Evolutionary conservation across 345 rosid genomes (phyloP), one percentile per base, ranked within the genome.

Genomic region (Aquilaria yunnanensis): DNA sequence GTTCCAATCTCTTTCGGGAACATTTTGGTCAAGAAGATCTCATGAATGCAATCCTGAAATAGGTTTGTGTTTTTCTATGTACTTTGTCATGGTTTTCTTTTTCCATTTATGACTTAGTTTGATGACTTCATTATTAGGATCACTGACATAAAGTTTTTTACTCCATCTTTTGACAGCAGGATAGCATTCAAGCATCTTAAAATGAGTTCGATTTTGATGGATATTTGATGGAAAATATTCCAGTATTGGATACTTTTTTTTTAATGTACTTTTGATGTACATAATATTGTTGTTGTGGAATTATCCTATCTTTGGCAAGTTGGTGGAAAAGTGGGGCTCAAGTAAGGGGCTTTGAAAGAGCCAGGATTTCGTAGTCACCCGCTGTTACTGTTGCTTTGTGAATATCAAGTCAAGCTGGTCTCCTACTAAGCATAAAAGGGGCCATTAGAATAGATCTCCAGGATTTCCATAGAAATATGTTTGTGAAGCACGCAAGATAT

Each of bases 1-100:
- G 78, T 29, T 16, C 74, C 63, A 66, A 37, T 57, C 68, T 83
- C 67, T 86, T 80, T 59, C 66, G 76, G 2, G 91, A 86, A 14
- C 89, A 77, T 54, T 85, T 77, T 47, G 77, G 74, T 68, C 89
- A 90, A 76, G 99, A 88, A 37, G 97, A 88, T 79, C 96, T 94
- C 75, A 86, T 86, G 96, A 85, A 80, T 54, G 89, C 85, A 33
- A 78, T 94, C 69, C 85, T 90, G 71, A 85, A 82, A 75, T 95
- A 86, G 86, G 99, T 88, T 61, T 12, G 80, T 50, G 56, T 63
- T 61, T 48, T 51, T 62, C 62, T 67, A 49, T 43, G 23, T 47
- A 13, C 13, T n/a, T 13, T 59, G 11, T 59, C 6, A 10, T 31
- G 10, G 46, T 41, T 47, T 5, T 29, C 66, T 16, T 52, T 61